phyloP scores from a whole-genome alignment of 2,329 filamentous ascomycete genomes.

The Claviceps paspali region DNA sequence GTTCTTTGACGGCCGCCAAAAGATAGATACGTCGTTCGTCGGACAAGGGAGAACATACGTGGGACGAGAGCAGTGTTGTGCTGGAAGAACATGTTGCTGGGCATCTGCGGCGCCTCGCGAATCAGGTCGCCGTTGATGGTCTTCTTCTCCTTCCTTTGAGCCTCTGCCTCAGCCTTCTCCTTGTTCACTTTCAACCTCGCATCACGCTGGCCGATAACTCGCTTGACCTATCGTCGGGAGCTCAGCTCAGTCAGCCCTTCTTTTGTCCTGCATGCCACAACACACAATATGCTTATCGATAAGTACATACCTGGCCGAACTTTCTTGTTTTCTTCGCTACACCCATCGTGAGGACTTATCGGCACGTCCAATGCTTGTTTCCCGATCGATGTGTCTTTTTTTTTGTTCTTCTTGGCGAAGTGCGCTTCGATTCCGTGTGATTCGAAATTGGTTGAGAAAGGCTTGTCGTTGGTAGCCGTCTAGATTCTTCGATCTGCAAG shows the following conservation, averaged over 20 bases:
- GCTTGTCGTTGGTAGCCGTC: neutral
- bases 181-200: constrained; percentile 70
- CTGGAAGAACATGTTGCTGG: constrained; percentile 74
- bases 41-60: constrained; percentile 7
- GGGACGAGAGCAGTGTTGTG: constrained; percentile 77
- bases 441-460: too few species aligned
- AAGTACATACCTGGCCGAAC: constrained; percentile 49
- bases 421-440: too few species aligned
- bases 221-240: constrained; percentile 44
- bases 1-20: too few species aligned
- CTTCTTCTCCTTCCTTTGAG: constrained; percentile 44
- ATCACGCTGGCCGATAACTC: constrained; percentile 70
- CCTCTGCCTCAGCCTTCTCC: constrained; percentile 43
- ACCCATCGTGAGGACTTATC: constrained; percentile 52
- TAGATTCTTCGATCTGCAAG: neutral
- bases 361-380: too few species aligned
- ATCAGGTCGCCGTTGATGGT: constrained; percentile 45
- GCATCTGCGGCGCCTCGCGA: constrained; percentile 67
- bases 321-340: constrained; percentile 83
- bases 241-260: neutral
- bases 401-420: too few species aligned
- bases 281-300: constrained; percentile 14
- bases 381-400: neutral
- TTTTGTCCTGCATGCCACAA: neutral
- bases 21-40: too few species aligned